Percentiles rank a stretch among this genome's conserved stretches.
phyloP scores from a whole-genome alignment of 2,329 filamentous ascomycete species.

The Lecanosticta acicola region DNA sequence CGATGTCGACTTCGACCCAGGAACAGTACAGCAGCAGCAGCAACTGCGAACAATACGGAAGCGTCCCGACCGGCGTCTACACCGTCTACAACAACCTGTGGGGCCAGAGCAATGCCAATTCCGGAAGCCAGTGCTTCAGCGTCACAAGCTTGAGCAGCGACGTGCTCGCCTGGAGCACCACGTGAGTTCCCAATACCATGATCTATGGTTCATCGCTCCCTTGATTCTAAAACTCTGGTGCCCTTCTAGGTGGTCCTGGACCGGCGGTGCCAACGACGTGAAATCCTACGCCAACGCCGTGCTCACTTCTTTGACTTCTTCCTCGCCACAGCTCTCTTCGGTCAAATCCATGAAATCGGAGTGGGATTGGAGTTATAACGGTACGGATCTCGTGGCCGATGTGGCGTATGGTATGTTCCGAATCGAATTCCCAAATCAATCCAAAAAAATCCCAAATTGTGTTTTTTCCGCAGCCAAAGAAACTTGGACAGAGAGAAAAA shows the following conservation, averaged over 20 bases:
- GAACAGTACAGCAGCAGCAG: constrained; percentile 24
- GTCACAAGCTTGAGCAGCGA: constrained; percentile 36
- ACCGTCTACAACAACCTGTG: constrained; percentile 42
- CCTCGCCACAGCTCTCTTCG: constrained; percentile 28
- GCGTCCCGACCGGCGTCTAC: constrained; percentile 28
- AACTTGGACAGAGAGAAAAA: too few species aligned
- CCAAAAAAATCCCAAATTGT: too few species aligned
- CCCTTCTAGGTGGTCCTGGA: constrained; percentile 28
- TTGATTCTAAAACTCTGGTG: not conserved
- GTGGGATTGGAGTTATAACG: constrained; percentile 49
- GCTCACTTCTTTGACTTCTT: constrained; percentile 18
- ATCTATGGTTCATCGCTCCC: too few species aligned
- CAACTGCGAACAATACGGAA: constrained; percentile 30
- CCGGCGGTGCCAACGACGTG: constrained; percentile 31
- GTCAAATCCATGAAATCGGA: constrained; percentile 38
- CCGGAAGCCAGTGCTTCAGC: constrained; percentile 44
- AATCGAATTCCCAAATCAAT: too few species aligned
- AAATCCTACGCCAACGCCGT: constrained; percentile 44
- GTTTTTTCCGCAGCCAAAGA: too few species aligned
- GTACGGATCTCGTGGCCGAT: constrained; percentile 48
- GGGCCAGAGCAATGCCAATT: constrained; percentile 37
- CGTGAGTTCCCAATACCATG: too few species aligned
- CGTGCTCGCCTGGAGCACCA: constrained; percentile 42
- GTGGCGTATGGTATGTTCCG: constrained; percentile 50
- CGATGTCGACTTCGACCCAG: not conserved